A percentile compares a stretch with the other conserved stretches of the same genome.
Evolutionary conservation across 2,329 filamentous ascomycete genomes (phyloP).

Genomic region (Fusarium sp.): DNA sequence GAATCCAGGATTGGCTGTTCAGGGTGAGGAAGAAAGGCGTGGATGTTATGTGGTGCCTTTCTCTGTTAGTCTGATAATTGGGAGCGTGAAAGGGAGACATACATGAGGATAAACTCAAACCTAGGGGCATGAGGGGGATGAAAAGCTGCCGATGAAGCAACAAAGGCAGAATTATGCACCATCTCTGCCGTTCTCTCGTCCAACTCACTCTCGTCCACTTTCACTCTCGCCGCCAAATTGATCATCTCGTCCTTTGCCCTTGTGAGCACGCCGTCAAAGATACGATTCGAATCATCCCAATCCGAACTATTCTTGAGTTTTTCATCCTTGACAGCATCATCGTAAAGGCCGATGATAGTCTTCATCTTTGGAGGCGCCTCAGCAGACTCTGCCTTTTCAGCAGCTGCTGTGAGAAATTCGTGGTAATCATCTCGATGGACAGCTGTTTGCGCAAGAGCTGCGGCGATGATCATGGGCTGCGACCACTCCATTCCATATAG

Average conservation of each 20-base stretch:
- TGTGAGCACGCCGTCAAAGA: slow-evolving; percentile 77
- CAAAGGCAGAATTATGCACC: slow-evolving; percentile 73
- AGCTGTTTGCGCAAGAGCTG: slow-evolving; percentile 83
- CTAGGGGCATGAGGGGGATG: slow-evolving; percentile 75
- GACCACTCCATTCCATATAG: slow-evolving; percentile 88
- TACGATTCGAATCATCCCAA: slow-evolving; percentile 71
- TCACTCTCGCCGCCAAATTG: slow-evolving; percentile 71
- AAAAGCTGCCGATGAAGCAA: slow-evolving; percentile 70
- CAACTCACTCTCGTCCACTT: slow-evolving; percentile 69
- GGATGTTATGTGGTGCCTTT: slow-evolving; percentile 82
- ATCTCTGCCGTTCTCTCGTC: slow-evolving; percentile 72
- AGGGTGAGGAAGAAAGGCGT: slow-evolving; percentile 81
- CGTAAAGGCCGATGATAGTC: slow-evolving; percentile 69
- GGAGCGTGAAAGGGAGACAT: slow-evolving; percentile 42
- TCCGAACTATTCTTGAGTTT: slow-evolving; percentile 68
- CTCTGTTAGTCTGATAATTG: slow-evolving; percentile 7
- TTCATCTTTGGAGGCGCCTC: slow-evolving; percentile 32
- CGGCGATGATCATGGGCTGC: slow-evolving; percentile 85
- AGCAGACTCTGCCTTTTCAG: slow-evolving; percentile 38
- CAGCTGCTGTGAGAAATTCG: slow-evolving; percentile 70
- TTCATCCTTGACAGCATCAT: slow-evolving; percentile 68
- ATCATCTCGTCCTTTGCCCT: slow-evolving; percentile 76
- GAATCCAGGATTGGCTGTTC: slow-evolving; percentile 73
- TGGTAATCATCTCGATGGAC: slow-evolving; percentile 74
- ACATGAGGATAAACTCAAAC: slow-evolving; percentile 84